Percentiles rank a stretch among this genome's conserved stretches.
Evolutionary conservation across 805 yeast genomes (phyloP).

Genomic region (Millerozyma miso): DNA sequence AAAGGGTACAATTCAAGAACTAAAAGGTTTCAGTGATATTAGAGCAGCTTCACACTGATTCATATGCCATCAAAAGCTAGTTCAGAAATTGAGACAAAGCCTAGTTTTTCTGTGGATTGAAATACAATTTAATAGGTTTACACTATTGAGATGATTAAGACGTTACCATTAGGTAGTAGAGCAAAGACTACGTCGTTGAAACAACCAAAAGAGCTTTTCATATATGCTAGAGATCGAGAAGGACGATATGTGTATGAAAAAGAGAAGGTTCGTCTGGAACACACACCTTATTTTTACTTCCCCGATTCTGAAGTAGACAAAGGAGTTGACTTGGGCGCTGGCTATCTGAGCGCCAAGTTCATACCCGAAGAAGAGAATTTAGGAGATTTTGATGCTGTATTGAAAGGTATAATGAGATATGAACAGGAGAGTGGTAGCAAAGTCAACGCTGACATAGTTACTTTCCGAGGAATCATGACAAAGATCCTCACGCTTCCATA

Average conservation of each 20-base stretch:
- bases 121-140: too few species aligned
- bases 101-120: too few species aligned
- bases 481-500: constrained; percentile 67
- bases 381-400: constrained; percentile 54
- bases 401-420: constrained; percentile 49
- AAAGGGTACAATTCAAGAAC: not conserved
- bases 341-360: constrained; percentile 54
- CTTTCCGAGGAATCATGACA: constrained; percentile 84
- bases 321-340: constrained; percentile 60
- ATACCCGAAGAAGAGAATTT: constrained; percentile 51
- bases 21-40: not conserved
- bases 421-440: constrained; percentile 50
- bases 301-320: constrained; percentile 67
- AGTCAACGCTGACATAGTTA: constrained; percentile 60
- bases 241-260: constrained; percentile 40
- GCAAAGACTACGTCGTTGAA: constrained; percentile 65
- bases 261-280: constrained; percentile 44
- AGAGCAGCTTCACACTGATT: too few species aligned
- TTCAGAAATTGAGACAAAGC: too few species aligned
- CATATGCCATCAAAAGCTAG: too few species aligned
- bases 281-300: constrained; percentile 68
- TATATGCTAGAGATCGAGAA: constrained; percentile 59
- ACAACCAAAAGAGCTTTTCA: constrained; percentile 80
- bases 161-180: constrained; percentile 44
- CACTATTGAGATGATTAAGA: constrained; percentile 17